These are phyloP conservation scores for Lolium perenne DNA, from an alignment of 176 grass and related monocot species.

Conservation along the genomic window DNA sequence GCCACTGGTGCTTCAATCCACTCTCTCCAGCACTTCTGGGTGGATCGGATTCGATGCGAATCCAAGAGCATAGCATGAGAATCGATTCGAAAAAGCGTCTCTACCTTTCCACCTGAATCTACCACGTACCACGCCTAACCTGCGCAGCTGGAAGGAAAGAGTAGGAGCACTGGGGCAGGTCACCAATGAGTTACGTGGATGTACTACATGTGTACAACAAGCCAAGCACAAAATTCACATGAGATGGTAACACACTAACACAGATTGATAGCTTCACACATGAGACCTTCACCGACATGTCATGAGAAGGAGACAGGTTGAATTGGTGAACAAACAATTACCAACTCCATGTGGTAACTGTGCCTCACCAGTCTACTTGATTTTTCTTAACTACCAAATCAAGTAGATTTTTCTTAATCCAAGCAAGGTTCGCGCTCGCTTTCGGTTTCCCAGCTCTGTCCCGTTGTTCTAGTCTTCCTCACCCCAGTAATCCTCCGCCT, in stretches of 20 bases:
- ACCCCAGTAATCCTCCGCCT: too few species aligned
- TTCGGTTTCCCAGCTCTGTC: too few species aligned
- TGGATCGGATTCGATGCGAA: slow-evolving; percentile 22
- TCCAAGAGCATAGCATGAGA: not conserved
- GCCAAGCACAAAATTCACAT: not conserved
- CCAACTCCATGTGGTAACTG: slow-evolving; percentile 11
- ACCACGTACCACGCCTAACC: not conserved
- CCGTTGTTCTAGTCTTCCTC: too few species aligned
- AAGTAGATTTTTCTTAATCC: too few species aligned
- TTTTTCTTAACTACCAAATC: too few species aligned
- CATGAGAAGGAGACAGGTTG: not conserved
- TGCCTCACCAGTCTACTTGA: not conserved
- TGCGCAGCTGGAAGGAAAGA: not conserved
- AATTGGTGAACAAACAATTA: slow-evolving; percentile 18
- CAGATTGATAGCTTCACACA: too few species aligned
- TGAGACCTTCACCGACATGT: too few species aligned
- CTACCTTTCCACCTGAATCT: slow-evolving; percentile 27
- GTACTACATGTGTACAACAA: not conserved
- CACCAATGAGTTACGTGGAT: not conserved
- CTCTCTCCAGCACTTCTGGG: not conserved
- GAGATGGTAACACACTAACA: too few species aligned
- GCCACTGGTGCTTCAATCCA: not conserved
- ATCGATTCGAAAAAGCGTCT: slow-evolving; percentile 26
- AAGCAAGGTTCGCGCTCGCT: too few species aligned
- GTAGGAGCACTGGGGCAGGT: not conserved